A percentile compares a stretch with the other conserved stretches of the same genome.
phyloP scores from a whole-genome alignment of 2,329 filamentous ascomycete genomes.

The Botrytis fabae region DNA sequence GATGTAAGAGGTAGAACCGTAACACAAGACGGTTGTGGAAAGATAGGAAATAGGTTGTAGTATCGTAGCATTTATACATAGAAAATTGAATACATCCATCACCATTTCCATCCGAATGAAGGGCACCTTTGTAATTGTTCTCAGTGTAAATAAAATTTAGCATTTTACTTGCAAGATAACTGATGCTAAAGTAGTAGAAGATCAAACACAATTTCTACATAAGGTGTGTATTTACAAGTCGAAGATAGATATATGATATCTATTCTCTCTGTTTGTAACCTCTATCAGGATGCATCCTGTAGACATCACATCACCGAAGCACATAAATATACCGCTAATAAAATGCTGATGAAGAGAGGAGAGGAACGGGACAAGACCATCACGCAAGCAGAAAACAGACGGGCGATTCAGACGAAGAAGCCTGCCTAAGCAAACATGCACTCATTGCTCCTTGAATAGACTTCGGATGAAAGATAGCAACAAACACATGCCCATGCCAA shows the following conservation, averaged over 20 bases:
- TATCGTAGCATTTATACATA: neutral
- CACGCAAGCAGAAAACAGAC: neutral
- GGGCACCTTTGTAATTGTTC: neutral
- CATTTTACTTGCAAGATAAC: neutral
- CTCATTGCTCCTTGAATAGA: neutral
- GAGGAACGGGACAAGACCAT: neutral
- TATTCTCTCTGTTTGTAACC: neutral
- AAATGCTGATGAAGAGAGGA: neutral
- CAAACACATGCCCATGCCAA: neutral
- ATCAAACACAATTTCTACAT: neutral
- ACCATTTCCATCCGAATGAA: neutral
- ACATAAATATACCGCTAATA: neutral
- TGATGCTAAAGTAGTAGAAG: neutral
- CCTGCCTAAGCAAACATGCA: neutral
- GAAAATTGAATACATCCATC: neutral
- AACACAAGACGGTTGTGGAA: neutral
- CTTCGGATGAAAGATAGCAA: neutral
- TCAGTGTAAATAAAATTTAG: neutral
- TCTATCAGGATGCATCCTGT: neutral
- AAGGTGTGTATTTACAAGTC: neutral
- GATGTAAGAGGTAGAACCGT: conserved; percentile 22
- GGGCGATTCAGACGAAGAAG: neutral
- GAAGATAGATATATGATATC: neutral
- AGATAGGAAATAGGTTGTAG: neutral
- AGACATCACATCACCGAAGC: neutral